A percentile compares a stretch with the other conserved stretches of the same genome.
phyloP scores from a whole-genome alignment of 768 basidiomycete genomes.

The Lanmaoa rubissima region DNA sequence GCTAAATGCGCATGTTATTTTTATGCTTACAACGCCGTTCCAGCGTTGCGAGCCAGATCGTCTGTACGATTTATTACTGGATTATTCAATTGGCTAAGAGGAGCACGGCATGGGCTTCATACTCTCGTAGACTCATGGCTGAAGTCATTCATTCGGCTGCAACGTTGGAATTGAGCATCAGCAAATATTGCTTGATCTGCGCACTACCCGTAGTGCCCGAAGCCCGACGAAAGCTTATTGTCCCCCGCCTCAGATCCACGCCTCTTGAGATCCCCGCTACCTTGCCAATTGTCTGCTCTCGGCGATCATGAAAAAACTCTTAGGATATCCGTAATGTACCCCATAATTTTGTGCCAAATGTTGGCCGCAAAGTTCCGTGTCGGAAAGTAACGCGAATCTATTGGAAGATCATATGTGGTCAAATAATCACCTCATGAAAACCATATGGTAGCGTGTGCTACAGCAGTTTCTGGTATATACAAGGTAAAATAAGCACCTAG shows the following conservation, averaged over 20 bases:
- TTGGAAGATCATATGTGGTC: background rate
- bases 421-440: background rate
- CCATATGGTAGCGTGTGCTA: constrained; percentile 1
- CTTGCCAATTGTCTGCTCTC: constrained; percentile 2
- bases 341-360: background rate
- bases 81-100: constrained; percentile 9
- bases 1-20: background rate
- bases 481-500: constrained; percentile 13
- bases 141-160: background rate
- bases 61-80: constrained; percentile 12
- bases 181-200: background rate
- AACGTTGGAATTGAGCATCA: background rate
- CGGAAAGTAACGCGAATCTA: constrained; percentile 2
- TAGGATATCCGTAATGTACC: background rate
- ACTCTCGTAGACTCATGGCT: background rate
- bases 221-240: constrained; percentile 9
- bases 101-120: constrained; percentile 3
- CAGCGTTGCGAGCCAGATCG: constrained; percentile 9
- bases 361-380: constrained; percentile 1
- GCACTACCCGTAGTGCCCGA: background rate
- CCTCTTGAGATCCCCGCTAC: constrained; percentile 22
- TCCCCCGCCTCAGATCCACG: constrained; percentile 10
- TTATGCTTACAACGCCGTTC: background rate
- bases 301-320: constrained; percentile 8
- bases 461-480: constrained; percentile 21